Evolutionary conservation across 1,284 basidiomycete genomes (phyloP), one percentile per base, ranked within the genome.

Genomic region (Cutaneotrichosporon mucoides): DNA sequence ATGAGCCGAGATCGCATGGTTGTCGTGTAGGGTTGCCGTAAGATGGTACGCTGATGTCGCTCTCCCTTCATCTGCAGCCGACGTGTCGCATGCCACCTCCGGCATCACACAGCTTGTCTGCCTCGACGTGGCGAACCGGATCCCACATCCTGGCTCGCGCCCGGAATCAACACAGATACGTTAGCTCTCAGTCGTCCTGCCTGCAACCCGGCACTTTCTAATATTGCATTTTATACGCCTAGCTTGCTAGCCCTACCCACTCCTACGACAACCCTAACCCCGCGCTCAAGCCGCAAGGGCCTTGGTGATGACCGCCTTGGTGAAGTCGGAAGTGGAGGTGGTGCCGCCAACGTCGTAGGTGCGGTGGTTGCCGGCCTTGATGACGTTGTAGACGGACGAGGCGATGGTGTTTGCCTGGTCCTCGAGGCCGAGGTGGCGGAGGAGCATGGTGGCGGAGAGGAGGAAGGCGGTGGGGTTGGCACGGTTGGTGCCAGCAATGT

Each of bases 391-490:
- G 8, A 92, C 93, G 57, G 93, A 89, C 65, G 85, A 84, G 47
- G 96, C 92, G 73, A 99, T 97, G 76, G 83, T 87, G 84, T 99
- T 97, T 58, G 96, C 96, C 73, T 97, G 88, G 70, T 87, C 82
- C 79, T 97, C 92, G 65, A 99, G 87, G 56, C 94, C 95, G 64
- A 99, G 86, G 80, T 99, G 96, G 71, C 95, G 84, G 68, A 99
- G 85, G 90, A 99, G 92, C 95, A 99, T 99, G 60, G 95, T 95
- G 45, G 95, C 86, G 63, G 90, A 93, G 66, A 99, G 86, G 75
- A 99, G 88, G 92, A 99, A 97, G 55, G 96, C 96, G 47, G 92
- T 88, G 16, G 96, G 96, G 84, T 99, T 99, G 71, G 96, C 96
- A 72, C 88, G 88, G 85, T 95, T 92, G 70, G 90, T 92, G 66